These are phyloP conservation scores for Pluteus cervinus DNA, from an alignment of 768 basidiomycete genomes.

Conservation along the genomic window DNA sequence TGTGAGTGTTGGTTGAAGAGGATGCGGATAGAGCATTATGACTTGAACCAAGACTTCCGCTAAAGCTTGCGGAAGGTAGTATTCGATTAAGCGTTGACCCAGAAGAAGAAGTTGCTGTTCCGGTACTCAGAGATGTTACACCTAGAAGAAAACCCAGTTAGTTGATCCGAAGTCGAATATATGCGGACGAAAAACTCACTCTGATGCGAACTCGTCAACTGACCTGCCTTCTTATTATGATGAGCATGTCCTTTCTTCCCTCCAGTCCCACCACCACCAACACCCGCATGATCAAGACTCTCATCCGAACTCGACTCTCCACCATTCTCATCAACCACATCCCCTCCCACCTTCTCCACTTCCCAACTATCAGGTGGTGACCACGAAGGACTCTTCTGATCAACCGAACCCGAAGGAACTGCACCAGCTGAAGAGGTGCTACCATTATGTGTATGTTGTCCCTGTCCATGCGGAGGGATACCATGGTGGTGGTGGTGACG, in stretches of 20 bases:
- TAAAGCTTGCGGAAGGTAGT: no score
- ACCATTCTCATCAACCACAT: slow-evolving; percentile 28
- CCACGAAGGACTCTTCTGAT: slow-evolving; percentile 40
- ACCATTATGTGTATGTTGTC: slow-evolving; percentile 6
- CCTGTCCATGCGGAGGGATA: not conserved
- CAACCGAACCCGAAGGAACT: slow-evolving; percentile 2
- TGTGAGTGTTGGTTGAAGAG: no score
- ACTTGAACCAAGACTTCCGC: no score
- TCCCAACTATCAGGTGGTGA: slow-evolving; percentile 75
- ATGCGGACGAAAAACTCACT: no score
- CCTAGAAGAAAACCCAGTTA: no score
- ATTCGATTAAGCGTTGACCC: no score
- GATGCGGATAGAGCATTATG: no score
- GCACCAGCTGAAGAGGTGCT: slow-evolving; percentile 1
- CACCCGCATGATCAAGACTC: no score
- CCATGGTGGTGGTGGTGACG: slow-evolving; percentile 1
- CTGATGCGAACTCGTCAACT: no score
- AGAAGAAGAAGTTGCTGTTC: no score
- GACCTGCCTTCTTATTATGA: slow-evolving; percentile 3
- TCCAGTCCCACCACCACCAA: slow-evolving; percentile 1
- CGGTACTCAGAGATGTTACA: no score
- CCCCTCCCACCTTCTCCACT: slow-evolving; percentile 50
- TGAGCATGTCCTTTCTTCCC: slow-evolving; percentile 9
- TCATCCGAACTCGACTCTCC: slow-evolving; percentile 41
- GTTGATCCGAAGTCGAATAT: no score